phyloP scores from a whole-genome alignment of 169 alveolate genomes.

The Plasmodium ovale region DNA sequence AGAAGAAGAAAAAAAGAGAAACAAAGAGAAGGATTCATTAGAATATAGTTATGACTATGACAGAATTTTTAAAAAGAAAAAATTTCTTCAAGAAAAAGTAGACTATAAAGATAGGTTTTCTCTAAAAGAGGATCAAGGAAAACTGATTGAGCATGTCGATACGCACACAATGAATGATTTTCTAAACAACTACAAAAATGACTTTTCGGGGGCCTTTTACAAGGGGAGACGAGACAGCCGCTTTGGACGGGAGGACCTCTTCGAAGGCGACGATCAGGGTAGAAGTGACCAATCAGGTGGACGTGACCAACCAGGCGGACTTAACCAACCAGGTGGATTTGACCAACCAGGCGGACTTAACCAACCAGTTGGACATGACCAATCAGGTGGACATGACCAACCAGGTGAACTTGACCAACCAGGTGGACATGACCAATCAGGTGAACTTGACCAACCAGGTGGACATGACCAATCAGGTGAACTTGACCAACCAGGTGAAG shows the following conservation, averaged over 20 bases:
- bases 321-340: too few relatives aligned
- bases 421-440: background rate
- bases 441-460: background rate
- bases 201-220: slow-evolving; percentile 25
- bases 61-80: slow-evolving; percentile 30
- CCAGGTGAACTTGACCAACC: background rate
- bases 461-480: background rate
- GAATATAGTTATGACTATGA: slow-evolving; percentile 69
- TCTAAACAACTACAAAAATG: slow-evolving; percentile 34
- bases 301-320: background rate
- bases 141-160: slow-evolving; percentile 6
- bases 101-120: slow-evolving; percentile 39
- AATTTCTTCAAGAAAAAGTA: slow-evolving; percentile 42
- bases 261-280: background rate
- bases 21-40: background rate
- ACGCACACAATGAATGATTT: slow-evolving; percentile 33
- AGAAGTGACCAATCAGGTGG: background rate
- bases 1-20: background rate
- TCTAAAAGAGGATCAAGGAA: slow-evolving; percentile 20
- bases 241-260: slow-evolving; percentile 48
- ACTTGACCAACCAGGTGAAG: background rate
- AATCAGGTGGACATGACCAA: too few relatives aligned
- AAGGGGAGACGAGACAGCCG: slow-evolving; percentile 39
- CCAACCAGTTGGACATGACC: too few relatives aligned
- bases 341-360: too few relatives aligned